phyloP scores from a whole-genome alignment of 331 rosid genomes.

The Pyrus hybrid region DNA sequence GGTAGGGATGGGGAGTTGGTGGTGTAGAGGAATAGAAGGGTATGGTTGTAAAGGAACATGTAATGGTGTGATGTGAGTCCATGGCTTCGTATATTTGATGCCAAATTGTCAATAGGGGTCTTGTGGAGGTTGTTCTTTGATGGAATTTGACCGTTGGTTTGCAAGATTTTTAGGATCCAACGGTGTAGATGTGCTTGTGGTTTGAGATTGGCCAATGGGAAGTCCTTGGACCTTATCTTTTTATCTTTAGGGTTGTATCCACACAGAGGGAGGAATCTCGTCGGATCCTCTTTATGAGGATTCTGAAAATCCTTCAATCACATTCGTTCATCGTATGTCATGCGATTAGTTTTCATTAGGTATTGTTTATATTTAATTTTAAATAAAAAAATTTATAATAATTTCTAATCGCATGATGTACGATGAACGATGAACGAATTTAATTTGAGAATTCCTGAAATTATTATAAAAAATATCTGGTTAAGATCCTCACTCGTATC shows the following conservation, averaged over 20 bases:
- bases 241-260: constrained; percentile 47
- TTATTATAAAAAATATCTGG: accelerated
- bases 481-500: accelerated
- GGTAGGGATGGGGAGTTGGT: background rate
- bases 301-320: accelerated
- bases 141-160: constrained; percentile 29
- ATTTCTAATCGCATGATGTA: accelerated
- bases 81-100: constrained; percentile 32
- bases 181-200: constrained; percentile 21
- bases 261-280: too few species aligned
- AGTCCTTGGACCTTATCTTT: constrained; percentile 49
- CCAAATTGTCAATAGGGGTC: constrained; percentile 2
- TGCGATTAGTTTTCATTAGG: accelerated
- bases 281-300: too few species aligned
- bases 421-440: accelerated
- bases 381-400: too few species aligned
- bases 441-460: accelerated
- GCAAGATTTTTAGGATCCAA: constrained; percentile 30
- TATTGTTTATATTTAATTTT: too few species aligned
- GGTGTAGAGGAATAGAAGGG: background rate
- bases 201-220: constrained; percentile 19
- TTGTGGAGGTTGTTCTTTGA: constrained; percentile 48
- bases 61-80: constrained; percentile 1
- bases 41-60: constrained; percentile 4
- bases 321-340: accelerated